Evolutionary conservation across 306 rosid genomes (phyloP).

Genomic region (Medicago lupulina): DNA sequence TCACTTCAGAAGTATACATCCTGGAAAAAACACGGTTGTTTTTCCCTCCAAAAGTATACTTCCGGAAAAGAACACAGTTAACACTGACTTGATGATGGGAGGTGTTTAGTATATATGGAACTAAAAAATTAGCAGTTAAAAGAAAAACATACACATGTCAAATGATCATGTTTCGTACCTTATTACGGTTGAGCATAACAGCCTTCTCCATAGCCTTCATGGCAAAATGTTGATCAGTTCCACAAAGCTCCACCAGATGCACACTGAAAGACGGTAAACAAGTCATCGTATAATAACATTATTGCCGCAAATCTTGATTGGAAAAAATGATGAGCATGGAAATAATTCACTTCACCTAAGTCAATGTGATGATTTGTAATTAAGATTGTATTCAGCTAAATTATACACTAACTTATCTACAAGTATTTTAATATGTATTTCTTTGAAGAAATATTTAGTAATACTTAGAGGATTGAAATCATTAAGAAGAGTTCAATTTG

Average conservation of each 20-base stretch:
- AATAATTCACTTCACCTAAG: constrained; percentile 17
- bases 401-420: neutral
- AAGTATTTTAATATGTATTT: constrained; percentile 15
- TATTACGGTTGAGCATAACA: constrained; percentile 90
- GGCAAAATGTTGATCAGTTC: constrained; percentile 70
- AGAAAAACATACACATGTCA: too few species aligned
- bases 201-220: constrained; percentile 96
- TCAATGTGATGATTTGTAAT: constrained; percentile 7
- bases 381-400: constrained; percentile 24
- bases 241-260: constrained; percentile 78
- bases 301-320: neutral
- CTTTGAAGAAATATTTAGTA: constrained; percentile 1
- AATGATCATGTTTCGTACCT: constrained; percentile 50
- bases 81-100: too few species aligned
- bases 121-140: too few species aligned
- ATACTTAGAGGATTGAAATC: neutral
- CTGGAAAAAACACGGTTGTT: too few species aligned
- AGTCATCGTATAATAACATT: constrained; percentile 17
- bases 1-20: too few species aligned
- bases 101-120: too few species aligned
- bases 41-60: too few species aligned
- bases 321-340: neutral
- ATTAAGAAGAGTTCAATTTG: neutral
- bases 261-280: constrained; percentile 55
- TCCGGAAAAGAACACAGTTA: too few species aligned